These are phyloP conservation scores for Wickerhamomyces sydowiorum DNA, from an alignment of 805 yeast species.

Conservation along the genomic window DNA sequence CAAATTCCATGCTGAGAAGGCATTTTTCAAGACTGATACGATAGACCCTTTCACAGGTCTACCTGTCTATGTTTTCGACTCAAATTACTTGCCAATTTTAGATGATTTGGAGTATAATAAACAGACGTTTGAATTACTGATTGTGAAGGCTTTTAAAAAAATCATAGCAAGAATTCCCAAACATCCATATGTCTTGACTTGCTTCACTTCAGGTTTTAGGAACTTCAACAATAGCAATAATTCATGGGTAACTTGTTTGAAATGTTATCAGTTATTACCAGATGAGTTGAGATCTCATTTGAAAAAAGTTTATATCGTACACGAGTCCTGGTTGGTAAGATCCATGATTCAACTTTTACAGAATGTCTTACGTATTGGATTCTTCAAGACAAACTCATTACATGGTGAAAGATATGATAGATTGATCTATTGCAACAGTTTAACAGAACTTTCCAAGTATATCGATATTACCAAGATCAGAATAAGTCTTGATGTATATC, in stretches of 20 bases:
- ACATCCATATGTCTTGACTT: slow-evolving; percentile 57
- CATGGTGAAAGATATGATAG: slow-evolving; percentile 13
- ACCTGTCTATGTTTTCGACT: slow-evolving; percentile 79
- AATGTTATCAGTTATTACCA: slow-evolving; percentile 52
- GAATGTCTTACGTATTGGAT: slow-evolving; percentile 51
- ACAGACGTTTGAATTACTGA: slow-evolving; percentile 29
- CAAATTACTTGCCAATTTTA: slow-evolving; percentile 69
- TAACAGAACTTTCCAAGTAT: slow-evolving; percentile 26
- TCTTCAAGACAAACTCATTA: slow-evolving; percentile 23
- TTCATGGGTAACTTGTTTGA: slow-evolving; percentile 70
- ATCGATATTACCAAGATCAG: slow-evolving; percentile 75
- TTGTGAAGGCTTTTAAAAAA: slow-evolving; percentile 51
- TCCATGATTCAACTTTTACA: slow-evolving; percentile 68
- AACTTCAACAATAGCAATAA: slow-evolving; percentile 31
- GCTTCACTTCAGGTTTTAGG: slow-evolving; percentile 80
- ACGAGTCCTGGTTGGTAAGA: slow-evolving; percentile 85
- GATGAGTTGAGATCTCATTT: slow-evolving; percentile 47
- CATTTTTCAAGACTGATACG: slow-evolving; percentile 54
- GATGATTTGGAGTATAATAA: slow-evolving; percentile 32
- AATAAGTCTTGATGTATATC: slow-evolving; percentile 69
- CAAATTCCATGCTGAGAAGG: slow-evolving; percentile 28
- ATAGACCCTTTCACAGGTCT: slow-evolving; percentile 60
- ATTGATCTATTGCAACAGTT: slow-evolving; percentile 28
- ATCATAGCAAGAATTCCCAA: slow-evolving; percentile 54
- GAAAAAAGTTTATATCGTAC: slow-evolving; percentile 68